Percentiles rank a stretch among this genome's conserved stretches.
Conservation (phyloP, 78 protist genomes). For the Dictyostelium firmibasis region DNA sequence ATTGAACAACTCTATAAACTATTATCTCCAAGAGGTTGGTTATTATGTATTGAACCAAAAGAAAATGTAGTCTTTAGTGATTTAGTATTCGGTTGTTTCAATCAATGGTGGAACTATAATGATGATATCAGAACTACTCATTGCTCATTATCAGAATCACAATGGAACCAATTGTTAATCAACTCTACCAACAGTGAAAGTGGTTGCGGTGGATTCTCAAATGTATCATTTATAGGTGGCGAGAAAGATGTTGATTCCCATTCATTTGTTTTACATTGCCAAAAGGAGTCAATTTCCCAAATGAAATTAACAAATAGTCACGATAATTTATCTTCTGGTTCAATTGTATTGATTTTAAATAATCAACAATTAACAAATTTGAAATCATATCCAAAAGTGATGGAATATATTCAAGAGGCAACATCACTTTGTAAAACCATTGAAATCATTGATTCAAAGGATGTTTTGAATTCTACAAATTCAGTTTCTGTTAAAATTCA, state of each 20-base stretch:
- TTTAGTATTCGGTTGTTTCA: constrained; percentile 60
- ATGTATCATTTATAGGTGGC: background rate
- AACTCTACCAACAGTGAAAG: background rate
- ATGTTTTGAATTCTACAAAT: background rate
- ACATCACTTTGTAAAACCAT: background rate
- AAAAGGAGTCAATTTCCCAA: constrained; percentile 15
- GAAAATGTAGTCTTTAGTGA: constrained; percentile 1
- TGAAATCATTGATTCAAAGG: background rate
- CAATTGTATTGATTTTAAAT: background rate
- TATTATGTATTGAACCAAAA: constrained; percentile 23
- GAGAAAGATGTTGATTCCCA: background rate
- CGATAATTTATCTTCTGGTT: background rate
- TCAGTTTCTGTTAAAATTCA: background rate
- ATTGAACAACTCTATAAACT: background rate
- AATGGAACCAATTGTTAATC: constrained; percentile 13
- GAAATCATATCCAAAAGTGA: background rate
- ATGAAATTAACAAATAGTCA: background rate
- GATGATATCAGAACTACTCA: constrained; percentile 13
- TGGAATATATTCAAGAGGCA: background rate
- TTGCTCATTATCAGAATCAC: background rate
- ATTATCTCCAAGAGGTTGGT: constrained; percentile 40
- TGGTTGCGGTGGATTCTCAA: background rate
- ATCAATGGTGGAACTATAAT: constrained; percentile 50
- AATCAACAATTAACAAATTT: background rate
- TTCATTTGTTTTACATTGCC: constrained; percentile 26